Evolutionary conservation across 495 filamentous ascomycete species (phyloP).

Genomic region (Aspergillus homomorphus): DNA sequence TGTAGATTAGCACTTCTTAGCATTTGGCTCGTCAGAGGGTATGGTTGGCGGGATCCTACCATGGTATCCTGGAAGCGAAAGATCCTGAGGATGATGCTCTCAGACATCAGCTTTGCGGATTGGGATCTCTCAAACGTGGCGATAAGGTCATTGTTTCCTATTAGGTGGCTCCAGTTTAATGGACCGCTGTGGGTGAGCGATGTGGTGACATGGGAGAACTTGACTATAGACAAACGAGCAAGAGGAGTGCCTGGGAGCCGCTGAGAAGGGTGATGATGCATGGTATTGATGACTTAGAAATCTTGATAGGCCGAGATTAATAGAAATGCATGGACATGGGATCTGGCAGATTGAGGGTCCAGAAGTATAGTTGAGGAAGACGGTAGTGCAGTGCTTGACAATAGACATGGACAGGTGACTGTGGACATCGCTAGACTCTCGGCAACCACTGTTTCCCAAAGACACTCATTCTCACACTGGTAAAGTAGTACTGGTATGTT

Average conservation of each 20-base stretch:
- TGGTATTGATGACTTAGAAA: conserved; percentile 1
- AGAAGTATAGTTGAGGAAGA: background rate
- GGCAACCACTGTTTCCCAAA: too few relatives aligned
- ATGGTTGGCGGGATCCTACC: conserved; percentile 20
- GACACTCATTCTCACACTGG: too few relatives aligned
- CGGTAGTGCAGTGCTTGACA: background rate
- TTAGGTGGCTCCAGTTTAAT: conserved; percentile 39
- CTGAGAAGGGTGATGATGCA: conserved; percentile 13
- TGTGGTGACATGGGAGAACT: conserved; percentile 43
- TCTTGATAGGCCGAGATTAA: background rate
- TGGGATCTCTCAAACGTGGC: conserved; percentile 28
- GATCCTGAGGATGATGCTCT: conserved; percentile 27
- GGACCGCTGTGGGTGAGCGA: conserved; percentile 31
- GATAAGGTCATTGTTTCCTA: conserved; percentile 30
- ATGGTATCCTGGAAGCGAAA: conserved; percentile 25
- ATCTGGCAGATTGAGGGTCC: too few relatives aligned
- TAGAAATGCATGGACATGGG: too few relatives aligned
- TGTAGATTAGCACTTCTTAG: background rate
- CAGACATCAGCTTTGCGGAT: background rate
- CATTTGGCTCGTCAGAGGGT: background rate
- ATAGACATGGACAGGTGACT: background rate
- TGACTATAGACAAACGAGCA: conserved; percentile 33
- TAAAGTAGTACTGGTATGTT: too few relatives aligned
- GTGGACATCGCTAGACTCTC: too few relatives aligned
- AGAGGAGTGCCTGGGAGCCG: conserved; percentile 14